Evolutionary conservation across 169 alveolate genomes (phyloP).

Genomic region (Hammondia hammondi): DNA sequence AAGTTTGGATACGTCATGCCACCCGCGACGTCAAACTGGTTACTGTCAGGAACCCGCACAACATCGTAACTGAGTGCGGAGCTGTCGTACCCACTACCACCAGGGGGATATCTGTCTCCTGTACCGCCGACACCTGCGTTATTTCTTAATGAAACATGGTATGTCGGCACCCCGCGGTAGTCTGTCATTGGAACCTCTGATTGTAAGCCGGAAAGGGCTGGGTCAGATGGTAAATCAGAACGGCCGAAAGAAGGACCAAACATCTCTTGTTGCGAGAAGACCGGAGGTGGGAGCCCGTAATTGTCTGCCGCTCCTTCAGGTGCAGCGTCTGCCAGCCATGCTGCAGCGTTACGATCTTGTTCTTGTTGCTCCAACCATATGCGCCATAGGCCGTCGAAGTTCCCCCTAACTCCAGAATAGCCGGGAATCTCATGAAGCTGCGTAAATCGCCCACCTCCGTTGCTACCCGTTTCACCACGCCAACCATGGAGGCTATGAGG

Average conservation of each 20-base stretch:
- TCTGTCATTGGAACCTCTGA: neutral
- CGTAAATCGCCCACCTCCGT: neutral
- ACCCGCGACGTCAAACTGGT: neutral
- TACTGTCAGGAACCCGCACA: neutral
- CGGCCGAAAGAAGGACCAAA: neutral
- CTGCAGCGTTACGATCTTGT: neutral
- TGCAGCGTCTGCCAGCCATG: neutral
- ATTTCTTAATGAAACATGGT: neutral
- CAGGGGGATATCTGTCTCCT: neutral
- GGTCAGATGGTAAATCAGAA: neutral
- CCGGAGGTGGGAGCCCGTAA: neutral
- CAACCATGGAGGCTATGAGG: neutral
- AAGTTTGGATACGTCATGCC: neutral
- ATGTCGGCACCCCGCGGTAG: neutral
- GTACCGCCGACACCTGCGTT: neutral
- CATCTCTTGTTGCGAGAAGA: neutral
- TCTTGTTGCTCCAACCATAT: neutral
- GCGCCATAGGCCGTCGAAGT: slow-evolving; percentile 43
- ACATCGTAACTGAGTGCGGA: neutral
- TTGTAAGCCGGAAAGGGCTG: neutral
- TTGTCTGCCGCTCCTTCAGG: neutral
- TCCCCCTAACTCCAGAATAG: slow-evolving; percentile 26
- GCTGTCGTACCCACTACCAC: neutral
- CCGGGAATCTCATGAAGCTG: neutral
- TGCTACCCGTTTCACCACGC: neutral